Percentiles rank a stretch among this genome's conserved stretches.
Conservation (phyloP, 2,329 filamentous ascomycete species). For the Hymenoscyphus repandus region DNA sequence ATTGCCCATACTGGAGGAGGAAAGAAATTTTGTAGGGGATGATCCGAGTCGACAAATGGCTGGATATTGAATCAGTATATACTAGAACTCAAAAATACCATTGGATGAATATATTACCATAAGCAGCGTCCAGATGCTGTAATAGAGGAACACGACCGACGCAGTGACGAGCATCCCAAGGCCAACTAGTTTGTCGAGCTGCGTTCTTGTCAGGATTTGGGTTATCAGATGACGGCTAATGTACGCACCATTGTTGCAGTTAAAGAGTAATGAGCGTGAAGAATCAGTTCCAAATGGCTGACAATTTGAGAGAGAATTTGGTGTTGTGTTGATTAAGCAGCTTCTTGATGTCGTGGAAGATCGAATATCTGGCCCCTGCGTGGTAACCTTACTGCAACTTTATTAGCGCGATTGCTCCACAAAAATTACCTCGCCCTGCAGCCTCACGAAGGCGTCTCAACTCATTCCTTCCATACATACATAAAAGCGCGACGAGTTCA, state of each 20-base stretch:
- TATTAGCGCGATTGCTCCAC: background rate
- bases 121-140: constrained; percentile 93
- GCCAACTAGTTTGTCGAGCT: constrained; percentile 88
- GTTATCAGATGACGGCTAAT: background rate
- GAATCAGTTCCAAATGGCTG: constrained; percentile 15
- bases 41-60: constrained; percentile 96
- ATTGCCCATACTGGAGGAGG: constrained; percentile 98
- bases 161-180: constrained; percentile 71
- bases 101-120: constrained; percentile 60
- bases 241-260: constrained; percentile 30
- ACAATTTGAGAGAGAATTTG: constrained; percentile 5
- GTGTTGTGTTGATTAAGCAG: constrained; percentile 1
- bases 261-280: constrained; percentile 25
- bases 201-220: constrained; percentile 14
- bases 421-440: background rate
- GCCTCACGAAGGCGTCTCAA: background rate
- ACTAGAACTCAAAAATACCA: constrained; percentile 7
- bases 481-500: no score
- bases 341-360: constrained; percentile 1
- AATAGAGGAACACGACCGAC: constrained; percentile 77
- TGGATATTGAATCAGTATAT: constrained; percentile 35
- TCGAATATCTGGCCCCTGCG: background rate
- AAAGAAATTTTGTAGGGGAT: constrained; percentile 91
- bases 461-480: no score
- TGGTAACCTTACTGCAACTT: no score